Evolutionary conservation across 345 rosid species (phyloP), one percentile per base, ranked within the genome.

Genomic region (Pseudoturritis turrita): DNA sequence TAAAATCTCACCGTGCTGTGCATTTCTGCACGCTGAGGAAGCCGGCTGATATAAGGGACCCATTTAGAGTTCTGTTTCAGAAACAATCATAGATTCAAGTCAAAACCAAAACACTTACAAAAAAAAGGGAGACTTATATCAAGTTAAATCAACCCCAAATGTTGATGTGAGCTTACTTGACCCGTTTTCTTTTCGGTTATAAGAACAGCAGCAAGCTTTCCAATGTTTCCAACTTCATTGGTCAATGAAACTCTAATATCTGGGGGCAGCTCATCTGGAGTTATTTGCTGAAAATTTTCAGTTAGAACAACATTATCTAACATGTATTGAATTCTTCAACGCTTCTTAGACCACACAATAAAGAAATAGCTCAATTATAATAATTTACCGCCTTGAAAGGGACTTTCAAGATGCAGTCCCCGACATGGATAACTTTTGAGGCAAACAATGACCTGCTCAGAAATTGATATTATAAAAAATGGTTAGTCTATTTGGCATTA

Each of bases 331-430:
- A 74, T 54, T 33, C 40, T 72, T 37, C 31, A 31, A 26, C 13
- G 11, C 26, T 17, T 22, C 13, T 13, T 29, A 70, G 28, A 25
- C 26, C 49, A 44, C 10, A 18, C 11, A 29, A 72, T 5, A 57
- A 52, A 15, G 26, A 10, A 65, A 31, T 23, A 36, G 21, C 8
- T 44, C 26, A 26, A 33, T 33, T 13, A 22, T 21, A 26, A 45
- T 13, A 50, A 28, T 55, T 15, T 78, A 93, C 98, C 84, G 43
- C 85, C 8, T 45, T 39, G 36, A 79, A 87, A 35, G 98, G 98
- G 74, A 93, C 88, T 81, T 77, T 80, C 81, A 89, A 66, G 9
- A 93, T 72, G 80, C 92, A 85, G 47, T 85, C 94, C 56, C 98
- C 97, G 2, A 83, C 54, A 55, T 57, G 71, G 70, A 93, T 86